Percentiles rank a stretch among this genome's conserved stretches.
Evolutionary conservation across 306 rosid genomes (phyloP).

Genomic region (Vigna angularis): DNA sequence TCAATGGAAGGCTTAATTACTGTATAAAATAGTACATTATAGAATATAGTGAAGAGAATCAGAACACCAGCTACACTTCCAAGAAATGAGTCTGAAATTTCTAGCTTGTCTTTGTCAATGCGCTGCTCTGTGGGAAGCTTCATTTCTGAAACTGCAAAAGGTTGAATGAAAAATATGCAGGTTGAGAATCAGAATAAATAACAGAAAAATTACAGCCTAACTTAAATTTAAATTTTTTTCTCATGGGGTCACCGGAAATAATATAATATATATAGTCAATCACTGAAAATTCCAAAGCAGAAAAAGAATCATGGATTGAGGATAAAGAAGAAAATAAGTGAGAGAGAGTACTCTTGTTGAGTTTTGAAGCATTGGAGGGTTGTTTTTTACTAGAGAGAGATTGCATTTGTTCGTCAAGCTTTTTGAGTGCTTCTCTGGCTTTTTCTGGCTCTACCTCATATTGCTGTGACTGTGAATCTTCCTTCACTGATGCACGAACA

Average conservation of each 20-base stretch:
- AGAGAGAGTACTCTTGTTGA: constrained; percentile 52
- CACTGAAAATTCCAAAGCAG: background rate
- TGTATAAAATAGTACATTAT: constrained; percentile 64
- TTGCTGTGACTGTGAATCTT: constrained; percentile 59
- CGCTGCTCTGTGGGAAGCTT: constrained; percentile 43
- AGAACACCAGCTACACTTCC: constrained; percentile 55
- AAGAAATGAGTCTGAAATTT: constrained; percentile 64
- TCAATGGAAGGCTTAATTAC: constrained; percentile 85
- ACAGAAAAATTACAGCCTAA: no score
- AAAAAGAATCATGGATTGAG: background rate
- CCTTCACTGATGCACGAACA: constrained; percentile 55
- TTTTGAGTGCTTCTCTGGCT: constrained; percentile 82
- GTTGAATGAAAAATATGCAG: background rate
- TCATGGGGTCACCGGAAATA: background rate
- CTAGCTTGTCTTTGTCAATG: constrained; percentile 42
- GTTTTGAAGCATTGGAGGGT: constrained; percentile 53
- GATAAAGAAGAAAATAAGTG: background rate
- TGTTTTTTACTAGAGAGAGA: constrained; percentile 64
- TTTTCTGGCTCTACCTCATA: constrained; percentile 82
- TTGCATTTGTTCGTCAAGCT: constrained; percentile 81
- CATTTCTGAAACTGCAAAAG: constrained; percentile 62
- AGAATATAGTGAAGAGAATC: constrained; percentile 70
- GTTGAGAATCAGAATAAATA: no score
- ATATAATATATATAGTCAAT: no score
- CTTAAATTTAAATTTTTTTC: background rate